Percentiles rank a stretch among this genome's conserved stretches.
phyloP scores from a whole-genome alignment of 1,284 basidiomycete species.

The Fomitopsis schrenkii region DNA sequence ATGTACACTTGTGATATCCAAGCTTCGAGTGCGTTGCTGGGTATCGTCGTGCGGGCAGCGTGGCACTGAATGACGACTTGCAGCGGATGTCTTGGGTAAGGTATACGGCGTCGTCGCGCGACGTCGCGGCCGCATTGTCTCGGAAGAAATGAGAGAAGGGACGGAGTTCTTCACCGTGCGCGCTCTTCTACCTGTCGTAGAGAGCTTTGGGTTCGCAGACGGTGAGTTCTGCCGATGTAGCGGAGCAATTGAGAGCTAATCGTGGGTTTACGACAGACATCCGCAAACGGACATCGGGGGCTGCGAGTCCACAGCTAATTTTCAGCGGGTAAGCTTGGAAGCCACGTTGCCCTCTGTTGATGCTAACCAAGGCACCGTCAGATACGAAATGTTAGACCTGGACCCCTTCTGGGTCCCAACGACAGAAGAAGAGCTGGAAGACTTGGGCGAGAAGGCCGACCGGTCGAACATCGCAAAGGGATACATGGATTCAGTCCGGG shows the following conservation, averaged over 20 bases:
- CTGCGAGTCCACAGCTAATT: conserved; percentile 94
- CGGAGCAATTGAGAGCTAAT: not conserved
- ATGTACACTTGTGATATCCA: conserved; percentile 99
- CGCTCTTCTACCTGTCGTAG: conserved; percentile 91
- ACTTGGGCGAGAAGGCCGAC: conserved; percentile 95
- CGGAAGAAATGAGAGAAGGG: conserved; percentile 99
- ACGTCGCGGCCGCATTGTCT: conserved; percentile 87
- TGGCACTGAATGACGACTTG: not conserved
- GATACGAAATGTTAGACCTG: conserved; percentile 84
- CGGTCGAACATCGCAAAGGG: conserved; percentile 90
- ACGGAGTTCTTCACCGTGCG: conserved; percentile 93
- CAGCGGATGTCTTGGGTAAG: conserved; percentile 96
- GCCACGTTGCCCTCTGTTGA: not conserved
- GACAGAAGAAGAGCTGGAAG: conserved; percentile 96
- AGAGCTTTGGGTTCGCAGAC: conserved; percentile 97
- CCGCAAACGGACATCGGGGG: conserved; percentile 93
- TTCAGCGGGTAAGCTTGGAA: conserved; percentile 78
- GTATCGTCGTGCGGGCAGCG: not conserved
- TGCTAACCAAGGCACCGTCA: conserved; percentile 23
- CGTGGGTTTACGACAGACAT: conserved; percentile 60
- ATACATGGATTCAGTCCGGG: conserved; percentile 91
- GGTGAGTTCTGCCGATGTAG: conserved; percentile 42
- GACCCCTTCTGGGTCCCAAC: conserved; percentile 99
- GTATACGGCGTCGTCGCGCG: conserved; percentile 95
- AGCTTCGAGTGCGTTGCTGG: conserved; percentile 75